Conservation (phyloP, 345 rosid species). For the Populus davidiana region DNA sequence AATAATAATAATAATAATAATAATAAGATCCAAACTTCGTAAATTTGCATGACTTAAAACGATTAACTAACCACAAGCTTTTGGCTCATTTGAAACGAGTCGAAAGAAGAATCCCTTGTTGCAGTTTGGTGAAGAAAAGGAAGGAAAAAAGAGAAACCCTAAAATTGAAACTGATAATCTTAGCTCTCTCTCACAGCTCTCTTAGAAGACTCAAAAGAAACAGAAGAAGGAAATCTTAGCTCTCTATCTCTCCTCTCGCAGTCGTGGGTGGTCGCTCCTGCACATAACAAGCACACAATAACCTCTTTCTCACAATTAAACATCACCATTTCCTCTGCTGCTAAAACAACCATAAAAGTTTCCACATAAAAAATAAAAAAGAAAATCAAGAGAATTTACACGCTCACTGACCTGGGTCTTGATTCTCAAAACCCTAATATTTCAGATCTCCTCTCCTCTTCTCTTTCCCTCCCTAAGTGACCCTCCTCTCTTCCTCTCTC, state of each 20-base stretch:
- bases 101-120: background rate
- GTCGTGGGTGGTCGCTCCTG: constrained; percentile 51
- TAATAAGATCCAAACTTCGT: background rate
- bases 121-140: background rate
- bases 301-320: constrained; percentile 74
- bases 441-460: constrained; percentile 1
- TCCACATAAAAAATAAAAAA: background rate
- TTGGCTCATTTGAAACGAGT: constrained; percentile 47
- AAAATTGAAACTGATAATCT: constrained; percentile 38
- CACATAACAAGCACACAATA: constrained; percentile 59
- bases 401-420: constrained; percentile 20
- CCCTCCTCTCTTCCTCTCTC: constrained; percentile 12
- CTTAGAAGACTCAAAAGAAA: constrained; percentile 5
- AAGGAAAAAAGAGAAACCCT: constrained; percentile 34
- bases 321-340: constrained; percentile 34
- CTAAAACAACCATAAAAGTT: background rate
- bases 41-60: background rate
- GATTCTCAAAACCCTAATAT: constrained; percentile 21
- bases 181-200: constrained; percentile 23
- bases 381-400: background rate
- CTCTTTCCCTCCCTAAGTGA: constrained; percentile 1
- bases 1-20: background rate
- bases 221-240: constrained; percentile 1
- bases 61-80: constrained; percentile 72
- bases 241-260: constrained; percentile 57